Evolutionary conservation across 2,329 filamentous ascomycete genomes (phyloP).

Genomic region (Aspergillus jensenii): DNA sequence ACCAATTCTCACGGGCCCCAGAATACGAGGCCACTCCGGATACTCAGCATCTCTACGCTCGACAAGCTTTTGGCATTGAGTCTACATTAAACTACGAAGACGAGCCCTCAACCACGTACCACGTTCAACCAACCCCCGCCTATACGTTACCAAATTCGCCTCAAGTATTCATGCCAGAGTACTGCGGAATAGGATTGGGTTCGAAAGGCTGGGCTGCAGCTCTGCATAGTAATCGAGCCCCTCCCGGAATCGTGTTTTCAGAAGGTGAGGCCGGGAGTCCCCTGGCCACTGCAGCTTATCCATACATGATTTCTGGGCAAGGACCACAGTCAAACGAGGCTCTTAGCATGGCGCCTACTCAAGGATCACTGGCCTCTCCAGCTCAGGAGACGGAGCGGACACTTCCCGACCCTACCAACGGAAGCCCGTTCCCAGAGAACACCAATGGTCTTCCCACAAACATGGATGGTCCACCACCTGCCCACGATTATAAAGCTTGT

Average conservation of each 20-base stretch:
- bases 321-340: slow-evolving; percentile 25
- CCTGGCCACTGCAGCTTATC: slow-evolving; percentile 25
- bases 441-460: slow-evolving; percentile 13
- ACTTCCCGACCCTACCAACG: slow-evolving; percentile 35
- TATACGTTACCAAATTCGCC: slow-evolving; percentile 38
- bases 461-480: slow-evolving; percentile 19
- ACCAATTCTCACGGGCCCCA: slow-evolving; percentile 20
- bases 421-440: slow-evolving; percentile 21
- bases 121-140: slow-evolving; percentile 31
- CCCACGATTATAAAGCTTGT: slow-evolving; percentile 21
- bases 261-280: slow-evolving; percentile 27
- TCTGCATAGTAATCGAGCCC: slow-evolving; percentile 20
- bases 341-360: slow-evolving; percentile 24
- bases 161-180: slow-evolving; percentile 29
- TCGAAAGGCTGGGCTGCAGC: slow-evolving; percentile 30
- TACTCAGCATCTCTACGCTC: slow-evolving; percentile 21
- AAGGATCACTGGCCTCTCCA: slow-evolving; percentile 23
- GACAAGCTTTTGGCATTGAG: slow-evolving; percentile 23
- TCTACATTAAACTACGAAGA: slow-evolving; percentile 34
- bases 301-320: slow-evolving; percentile 33
- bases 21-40: slow-evolving; percentile 29
- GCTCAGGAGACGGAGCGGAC: slow-evolving; percentile 32
- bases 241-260: slow-evolving; percentile 26
- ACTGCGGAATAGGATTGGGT: slow-evolving; percentile 27
- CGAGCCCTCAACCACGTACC: slow-evolving; percentile 32